phyloP scores from a whole-genome alignment of 2,329 filamentous ascomycete genomes.

The Penicillium brevicompactum region DNA sequence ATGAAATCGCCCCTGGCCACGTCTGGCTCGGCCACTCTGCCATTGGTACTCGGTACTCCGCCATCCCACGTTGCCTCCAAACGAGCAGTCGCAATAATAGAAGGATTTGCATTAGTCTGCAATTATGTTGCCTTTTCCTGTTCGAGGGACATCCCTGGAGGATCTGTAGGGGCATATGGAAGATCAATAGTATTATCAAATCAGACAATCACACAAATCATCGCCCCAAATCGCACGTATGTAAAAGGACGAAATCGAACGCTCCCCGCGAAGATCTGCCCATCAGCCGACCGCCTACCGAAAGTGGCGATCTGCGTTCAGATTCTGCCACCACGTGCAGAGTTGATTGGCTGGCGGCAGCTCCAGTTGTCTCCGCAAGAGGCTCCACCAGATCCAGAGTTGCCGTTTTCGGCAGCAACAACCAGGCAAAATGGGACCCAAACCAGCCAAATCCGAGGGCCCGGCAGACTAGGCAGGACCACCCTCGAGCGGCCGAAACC shows the following conservation, averaged over 20 bases:
- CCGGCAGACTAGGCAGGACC: background rate
- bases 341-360: constrained; percentile 29
- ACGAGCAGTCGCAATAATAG: too few species aligned
- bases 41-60: background rate
- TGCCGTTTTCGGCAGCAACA: constrained; percentile 5
- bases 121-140: background rate
- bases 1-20: background rate
- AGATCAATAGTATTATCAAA: background rate
- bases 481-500: constrained; percentile 13
- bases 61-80: background rate
- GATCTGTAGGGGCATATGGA: background rate
- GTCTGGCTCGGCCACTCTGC: background rate
- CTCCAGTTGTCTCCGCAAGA: constrained; percentile 6
- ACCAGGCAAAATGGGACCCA: background rate
- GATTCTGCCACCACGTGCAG: constrained; percentile 38
- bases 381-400: constrained; percentile 10
- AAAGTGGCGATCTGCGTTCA: constrained; percentile 10
- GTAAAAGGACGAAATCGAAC: background rate
- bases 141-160: background rate
- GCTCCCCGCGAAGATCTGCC: constrained; percentile 4
- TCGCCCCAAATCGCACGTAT: background rate
- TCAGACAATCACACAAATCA: background rate
- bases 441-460: background rate
- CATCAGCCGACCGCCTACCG: constrained; percentile 3
- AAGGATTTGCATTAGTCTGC: background rate